Evolutionary conservation across 371 early-diverging fungal genomes (phyloP).

Genomic region (Mortierella polycephala): DNA sequence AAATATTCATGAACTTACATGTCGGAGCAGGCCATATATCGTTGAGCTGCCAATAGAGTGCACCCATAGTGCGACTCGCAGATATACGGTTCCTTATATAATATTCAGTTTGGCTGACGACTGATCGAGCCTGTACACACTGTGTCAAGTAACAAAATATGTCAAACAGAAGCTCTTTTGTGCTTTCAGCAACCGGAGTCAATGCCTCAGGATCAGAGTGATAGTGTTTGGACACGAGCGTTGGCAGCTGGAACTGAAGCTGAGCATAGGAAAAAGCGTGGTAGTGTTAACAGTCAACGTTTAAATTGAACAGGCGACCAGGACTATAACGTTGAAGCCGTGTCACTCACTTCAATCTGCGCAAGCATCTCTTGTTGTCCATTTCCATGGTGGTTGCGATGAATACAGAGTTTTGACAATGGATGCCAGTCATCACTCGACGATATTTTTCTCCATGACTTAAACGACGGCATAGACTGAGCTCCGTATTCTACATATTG

Average conservation of each 20-base stretch:
- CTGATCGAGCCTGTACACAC: constrained; percentile 36
- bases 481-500: constrained; percentile 40
- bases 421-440: constrained; percentile 46
- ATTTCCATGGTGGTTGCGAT: constrained; percentile 49
- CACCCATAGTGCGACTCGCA: constrained; percentile 34
- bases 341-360: constrained; percentile 30
- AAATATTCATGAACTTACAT: constrained; percentile 9
- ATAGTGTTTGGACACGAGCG: constrained; percentile 16
- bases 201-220: constrained; percentile 2
- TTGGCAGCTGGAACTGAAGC: constrained; percentile 32
- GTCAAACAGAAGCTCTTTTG: constrained; percentile 21
- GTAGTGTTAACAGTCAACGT: neutral
- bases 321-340: neutral
- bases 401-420: constrained; percentile 26
- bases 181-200: neutral
- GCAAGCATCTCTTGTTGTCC: constrained; percentile 44
- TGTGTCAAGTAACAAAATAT: constrained; percentile 44
- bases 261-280: neutral
- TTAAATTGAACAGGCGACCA: neutral
- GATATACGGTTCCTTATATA: constrained; percentile 27
- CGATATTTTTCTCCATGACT: constrained; percentile 13
- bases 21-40: constrained; percentile 54
- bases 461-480: constrained; percentile 46
- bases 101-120: constrained; percentile 38
- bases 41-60: constrained; percentile 52